These are phyloP conservation scores for Ascochyta fabae DNA, from an alignment of 2,329 filamentous ascomycete genomes.

Conservation along the genomic window DNA sequence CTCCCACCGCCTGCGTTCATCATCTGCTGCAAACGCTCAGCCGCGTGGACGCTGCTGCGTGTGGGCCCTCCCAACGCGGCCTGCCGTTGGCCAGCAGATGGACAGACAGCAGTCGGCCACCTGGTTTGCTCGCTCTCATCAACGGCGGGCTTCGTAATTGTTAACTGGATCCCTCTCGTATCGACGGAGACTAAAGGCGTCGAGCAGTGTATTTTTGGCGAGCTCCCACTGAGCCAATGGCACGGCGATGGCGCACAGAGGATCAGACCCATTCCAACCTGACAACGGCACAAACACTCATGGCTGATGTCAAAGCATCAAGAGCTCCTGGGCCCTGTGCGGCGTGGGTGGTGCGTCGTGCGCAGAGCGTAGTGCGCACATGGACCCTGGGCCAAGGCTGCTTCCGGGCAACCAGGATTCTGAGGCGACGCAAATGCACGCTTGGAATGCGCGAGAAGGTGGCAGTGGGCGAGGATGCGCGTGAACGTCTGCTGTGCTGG, in stretches of 20 bases:
- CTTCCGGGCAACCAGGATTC: conserved; percentile 28
- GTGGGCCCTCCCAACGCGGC: conserved; percentile 20
- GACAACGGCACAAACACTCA: conserved; percentile 17
- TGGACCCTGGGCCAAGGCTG: conserved; percentile 17
- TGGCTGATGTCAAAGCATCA: conserved; percentile 10
- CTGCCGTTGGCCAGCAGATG: conserved; percentile 19
- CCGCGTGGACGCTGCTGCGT: conserved; percentile 27
- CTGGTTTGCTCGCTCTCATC: not conserved
- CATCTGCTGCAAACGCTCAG: conserved; percentile 41
- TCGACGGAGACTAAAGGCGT: conserved; percentile 30
- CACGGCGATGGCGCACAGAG: conserved; percentile 19
- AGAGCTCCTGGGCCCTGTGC: not conserved
- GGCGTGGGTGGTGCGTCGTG: not conserved
- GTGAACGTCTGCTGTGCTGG: conserved; percentile 1
- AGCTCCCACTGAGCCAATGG: not conserved
- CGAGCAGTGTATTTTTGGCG: conserved; percentile 22
- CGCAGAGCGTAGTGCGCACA: too few relatives aligned
- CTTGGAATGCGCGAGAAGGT: conserved; percentile 13
- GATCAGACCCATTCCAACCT: not conserved
- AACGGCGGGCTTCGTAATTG: conserved; percentile 20
- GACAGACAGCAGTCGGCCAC: not conserved
- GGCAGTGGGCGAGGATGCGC: not conserved
- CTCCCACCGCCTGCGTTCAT: conserved; percentile 26
- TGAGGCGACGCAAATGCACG: conserved; percentile 21
- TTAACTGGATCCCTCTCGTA: conserved; percentile 30